Evolutionary conservation across 495 filamentous ascomycete genomes (phyloP).

Genomic region (Penicillium fimorum): DNA sequence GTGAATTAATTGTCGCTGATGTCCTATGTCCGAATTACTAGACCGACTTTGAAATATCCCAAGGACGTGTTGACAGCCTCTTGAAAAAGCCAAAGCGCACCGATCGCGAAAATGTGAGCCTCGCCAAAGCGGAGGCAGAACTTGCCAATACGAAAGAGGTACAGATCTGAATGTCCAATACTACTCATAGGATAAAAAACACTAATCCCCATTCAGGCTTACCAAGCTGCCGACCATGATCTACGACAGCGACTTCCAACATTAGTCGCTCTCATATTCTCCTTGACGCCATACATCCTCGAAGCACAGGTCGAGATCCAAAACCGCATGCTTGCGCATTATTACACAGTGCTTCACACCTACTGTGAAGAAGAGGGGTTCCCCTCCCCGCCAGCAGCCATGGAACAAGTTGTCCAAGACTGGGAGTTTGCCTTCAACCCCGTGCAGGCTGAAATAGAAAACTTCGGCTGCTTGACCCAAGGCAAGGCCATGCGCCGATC

Average conservation of each 20-base stretch:
- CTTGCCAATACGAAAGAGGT: slow-evolving; percentile 66
- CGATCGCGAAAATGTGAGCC: slow-evolving; percentile 71
- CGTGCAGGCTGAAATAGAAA: slow-evolving; percentile 68
- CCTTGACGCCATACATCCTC: slow-evolving; percentile 75
- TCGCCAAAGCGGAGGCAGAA: slow-evolving; percentile 79
- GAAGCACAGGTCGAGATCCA: slow-evolving; percentile 75
- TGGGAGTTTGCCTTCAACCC: slow-evolving; percentile 69
- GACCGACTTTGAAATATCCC: slow-evolving; percentile 81
- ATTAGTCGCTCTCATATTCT: slow-evolving; percentile 70
- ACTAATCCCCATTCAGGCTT: slow-evolving; percentile 55
- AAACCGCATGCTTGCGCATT: slow-evolving; percentile 76
- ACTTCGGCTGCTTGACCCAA: slow-evolving; percentile 62
- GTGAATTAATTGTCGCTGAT: neutral
- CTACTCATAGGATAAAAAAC: neutral
- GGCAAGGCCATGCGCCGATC: slow-evolving; percentile 73
- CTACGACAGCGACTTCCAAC: slow-evolving; percentile 73
- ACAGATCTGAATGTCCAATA: slow-evolving; percentile 15
- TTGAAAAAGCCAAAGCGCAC: slow-evolving; percentile 69
- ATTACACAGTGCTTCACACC: slow-evolving; percentile 79
- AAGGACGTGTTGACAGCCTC: slow-evolving; percentile 68
- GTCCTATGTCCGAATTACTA: slow-evolving; percentile 2
- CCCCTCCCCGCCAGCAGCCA: slow-evolving; percentile 68
- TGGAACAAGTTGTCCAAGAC: slow-evolving; percentile 65
- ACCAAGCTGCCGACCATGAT: slow-evolving; percentile 77
- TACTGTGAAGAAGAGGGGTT: slow-evolving; percentile 73